Evolutionary conservation across 2,329 filamentous ascomycete genomes (phyloP).

Genomic region (Pestalotiopsis sp.): DNA sequence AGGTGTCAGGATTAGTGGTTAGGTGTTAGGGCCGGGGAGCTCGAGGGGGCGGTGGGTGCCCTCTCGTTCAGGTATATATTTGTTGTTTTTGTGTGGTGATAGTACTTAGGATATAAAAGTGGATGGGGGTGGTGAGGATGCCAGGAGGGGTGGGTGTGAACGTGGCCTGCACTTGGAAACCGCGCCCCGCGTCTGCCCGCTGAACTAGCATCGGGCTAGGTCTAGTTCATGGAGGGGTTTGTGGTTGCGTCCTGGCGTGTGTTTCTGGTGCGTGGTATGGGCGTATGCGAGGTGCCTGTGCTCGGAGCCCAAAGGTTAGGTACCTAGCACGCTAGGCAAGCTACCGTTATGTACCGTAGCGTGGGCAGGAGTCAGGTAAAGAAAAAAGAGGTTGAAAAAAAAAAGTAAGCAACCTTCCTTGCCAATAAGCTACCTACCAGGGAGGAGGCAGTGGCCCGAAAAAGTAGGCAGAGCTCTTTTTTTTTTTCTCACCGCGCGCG

Average conservation of each 20-base stretch:
- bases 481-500: not conserved
- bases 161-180: not conserved
- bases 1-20: too few relatives aligned
- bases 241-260: not conserved
- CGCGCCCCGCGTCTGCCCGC: not conserved
- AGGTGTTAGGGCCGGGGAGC: too few relatives aligned
- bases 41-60: too few relatives aligned
- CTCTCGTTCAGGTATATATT: too few relatives aligned
- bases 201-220: not conserved
- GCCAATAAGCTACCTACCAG: not conserved
- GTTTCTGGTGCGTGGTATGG: too few relatives aligned
- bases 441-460: not conserved
- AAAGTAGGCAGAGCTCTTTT: not conserved
- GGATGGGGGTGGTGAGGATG: too few relatives aligned
- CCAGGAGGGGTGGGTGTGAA: too few relatives aligned
- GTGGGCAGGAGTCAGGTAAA: not conserved
- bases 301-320: not conserved
- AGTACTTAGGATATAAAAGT: too few relatives aligned
- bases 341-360: not conserved
- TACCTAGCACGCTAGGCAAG: not conserved
- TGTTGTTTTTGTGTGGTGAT: too few relatives aligned
- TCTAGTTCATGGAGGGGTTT: conserved; percentile 3
- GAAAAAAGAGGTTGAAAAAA: not conserved
- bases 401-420: not conserved
- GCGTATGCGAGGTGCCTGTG: not conserved